phyloP scores from a whole-genome alignment of 2,329 filamentous ascomycete species.

The Exophiala bonariae region DNA sequence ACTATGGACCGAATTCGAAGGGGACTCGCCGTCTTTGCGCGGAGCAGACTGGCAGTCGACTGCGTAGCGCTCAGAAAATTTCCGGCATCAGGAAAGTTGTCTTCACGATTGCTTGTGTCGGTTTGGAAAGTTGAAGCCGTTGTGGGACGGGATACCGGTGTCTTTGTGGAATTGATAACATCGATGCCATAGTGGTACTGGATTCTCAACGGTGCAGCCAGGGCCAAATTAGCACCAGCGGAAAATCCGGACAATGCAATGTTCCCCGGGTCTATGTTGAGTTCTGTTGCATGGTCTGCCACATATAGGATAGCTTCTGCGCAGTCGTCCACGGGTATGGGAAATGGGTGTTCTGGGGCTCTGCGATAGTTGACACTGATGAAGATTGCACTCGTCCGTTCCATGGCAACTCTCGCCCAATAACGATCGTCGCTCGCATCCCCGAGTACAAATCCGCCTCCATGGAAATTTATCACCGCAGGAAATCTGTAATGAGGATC shows the following conservation, averaged over 20 bases:
- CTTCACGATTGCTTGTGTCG: slow-evolving; percentile 15
- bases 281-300: slow-evolving; percentile 54
- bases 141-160: slow-evolving; percentile 29
- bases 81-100: slow-evolving; percentile 10
- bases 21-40: slow-evolving; percentile 34
- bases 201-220: slow-evolving; percentile 61
- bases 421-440: slow-evolving; percentile 60
- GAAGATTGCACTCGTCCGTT: slow-evolving; percentile 57
- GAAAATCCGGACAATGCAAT: slow-evolving; percentile 64
- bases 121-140: slow-evolving; percentile 21
- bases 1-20: slow-evolving; percentile 57
- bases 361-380: slow-evolving; percentile 63
- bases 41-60: slow-evolving; percentile 19
- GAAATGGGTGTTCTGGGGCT: slow-evolving; percentile 63
- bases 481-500: slow-evolving; percentile 50
- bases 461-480: slow-evolving; percentile 64
- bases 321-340: slow-evolving; percentile 64
- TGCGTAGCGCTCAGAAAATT: slow-evolving; percentile 15
- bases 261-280: slow-evolving; percentile 58
- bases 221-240: slow-evolving; percentile 62
- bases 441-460: slow-evolving; percentile 63
- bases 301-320: slow-evolving; percentile 62
- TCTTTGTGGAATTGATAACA: slow-evolving; percentile 32
- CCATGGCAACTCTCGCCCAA: slow-evolving; percentile 58
- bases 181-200: slow-evolving; percentile 38